These are phyloP conservation scores for Daldinia decipiens DNA, from an alignment of 495 filamentous ascomycete species.

Conservation along the genomic window DNA sequence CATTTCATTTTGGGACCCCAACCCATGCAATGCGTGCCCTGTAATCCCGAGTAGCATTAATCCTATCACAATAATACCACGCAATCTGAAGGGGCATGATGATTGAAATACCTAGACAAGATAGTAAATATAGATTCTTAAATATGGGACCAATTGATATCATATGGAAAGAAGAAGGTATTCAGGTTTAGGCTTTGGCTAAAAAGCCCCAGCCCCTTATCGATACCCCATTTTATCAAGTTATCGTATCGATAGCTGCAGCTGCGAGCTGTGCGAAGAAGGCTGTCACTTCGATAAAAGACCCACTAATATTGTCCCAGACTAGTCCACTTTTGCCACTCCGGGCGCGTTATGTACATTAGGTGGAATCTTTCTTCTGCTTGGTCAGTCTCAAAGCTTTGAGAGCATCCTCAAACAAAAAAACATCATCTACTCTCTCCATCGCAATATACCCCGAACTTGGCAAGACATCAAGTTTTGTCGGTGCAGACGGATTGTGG, in stretches of 20 bases:
- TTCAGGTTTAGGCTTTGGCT: no score
- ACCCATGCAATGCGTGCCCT: no score
- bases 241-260: background rate
- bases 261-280: background rate
- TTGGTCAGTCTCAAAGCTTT: constrained; percentile 36
- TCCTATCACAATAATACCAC: no score
- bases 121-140: background rate
- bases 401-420: constrained; percentile 30
- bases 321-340: constrained; percentile 28
- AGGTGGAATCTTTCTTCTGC: constrained; percentile 26
- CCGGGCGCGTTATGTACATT: background rate
- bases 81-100: no score
- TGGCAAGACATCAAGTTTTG: constrained; percentile 21
- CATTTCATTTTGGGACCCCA: no score
- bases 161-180: no score
- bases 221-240: background rate
- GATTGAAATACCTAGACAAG: no score
- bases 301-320: background rate
- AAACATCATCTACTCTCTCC: constrained; percentile 29
- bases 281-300: background rate
- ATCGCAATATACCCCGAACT: constrained; percentile 6
- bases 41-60: no score
- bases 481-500: constrained; percentile 16
- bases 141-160: background rate
- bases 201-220: background rate